Conservation (phyloP, 225 moss, liverwort and hornwort genomes). For the Bryum argenteum region DNA sequence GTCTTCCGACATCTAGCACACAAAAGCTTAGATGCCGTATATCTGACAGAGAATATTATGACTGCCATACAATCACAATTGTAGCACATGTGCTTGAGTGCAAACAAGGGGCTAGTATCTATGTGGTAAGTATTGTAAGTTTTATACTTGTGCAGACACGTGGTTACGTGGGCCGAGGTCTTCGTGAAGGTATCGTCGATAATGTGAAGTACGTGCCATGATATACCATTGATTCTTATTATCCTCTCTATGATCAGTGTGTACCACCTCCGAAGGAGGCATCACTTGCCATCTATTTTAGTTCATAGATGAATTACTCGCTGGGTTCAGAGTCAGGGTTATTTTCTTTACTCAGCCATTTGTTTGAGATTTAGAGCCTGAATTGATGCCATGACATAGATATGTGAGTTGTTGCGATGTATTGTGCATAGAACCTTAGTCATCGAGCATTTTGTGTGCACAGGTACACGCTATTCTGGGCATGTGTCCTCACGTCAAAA, state of each 20-base stretch:
- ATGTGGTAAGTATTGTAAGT: conserved; percentile 6
- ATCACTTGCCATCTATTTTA: conserved; percentile 5
- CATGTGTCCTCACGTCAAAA: conserved; percentile 70
- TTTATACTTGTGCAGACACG: conserved; percentile 66
- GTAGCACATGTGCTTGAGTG: background rate
- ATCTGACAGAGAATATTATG: background rate
- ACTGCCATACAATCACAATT: background rate
- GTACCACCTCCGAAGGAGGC: background rate
- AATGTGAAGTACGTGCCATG: conserved; percentile 71
- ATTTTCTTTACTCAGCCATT: background rate
- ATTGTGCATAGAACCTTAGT: background rate
- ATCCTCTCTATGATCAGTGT: background rate
- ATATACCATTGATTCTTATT: background rate
- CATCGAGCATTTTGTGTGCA: conserved; percentile 7
- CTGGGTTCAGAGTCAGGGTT: background rate
- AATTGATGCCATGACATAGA: background rate
- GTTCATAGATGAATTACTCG: background rate
- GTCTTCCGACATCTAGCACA: background rate
- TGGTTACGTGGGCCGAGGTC: conserved; percentile 81
- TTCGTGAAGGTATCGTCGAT: conserved; percentile 87
- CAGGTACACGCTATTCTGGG: conserved; percentile 91
- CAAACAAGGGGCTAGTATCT: background rate
- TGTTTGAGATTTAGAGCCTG: background rate
- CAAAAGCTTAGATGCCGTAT: background rate
- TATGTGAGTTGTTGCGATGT: conserved; percentile 4